Conservation (phyloP, 2,329 filamentous ascomycete species). For the Onygenales sp. region DNA sequence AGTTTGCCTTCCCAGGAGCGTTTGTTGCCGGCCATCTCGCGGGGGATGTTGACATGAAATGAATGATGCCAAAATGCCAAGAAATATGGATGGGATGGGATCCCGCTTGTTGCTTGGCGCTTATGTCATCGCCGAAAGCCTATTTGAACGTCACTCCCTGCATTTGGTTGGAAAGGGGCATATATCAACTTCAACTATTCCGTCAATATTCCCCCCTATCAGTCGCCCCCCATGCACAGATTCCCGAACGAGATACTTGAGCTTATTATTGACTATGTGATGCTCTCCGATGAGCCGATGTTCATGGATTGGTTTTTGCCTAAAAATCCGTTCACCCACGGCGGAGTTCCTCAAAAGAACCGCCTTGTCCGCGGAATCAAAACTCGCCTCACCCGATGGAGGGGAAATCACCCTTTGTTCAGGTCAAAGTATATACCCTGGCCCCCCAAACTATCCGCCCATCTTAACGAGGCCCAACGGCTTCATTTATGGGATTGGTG, state of each 20-base stretch:
- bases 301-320: not conserved
- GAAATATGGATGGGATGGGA: not conserved
- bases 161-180: not conserved
- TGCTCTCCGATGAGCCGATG: not conserved
- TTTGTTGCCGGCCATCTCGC: conserved; percentile 26
- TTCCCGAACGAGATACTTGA: not conserved
- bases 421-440: not conserved
- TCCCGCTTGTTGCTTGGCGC: not conserved
- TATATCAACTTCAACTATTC: not conserved
- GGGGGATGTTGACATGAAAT: not conserved
- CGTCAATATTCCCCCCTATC: too few relatives aligned
- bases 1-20: conserved; percentile 29
- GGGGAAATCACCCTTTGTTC: too few relatives aligned
- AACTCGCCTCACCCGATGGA: too few relatives aligned
- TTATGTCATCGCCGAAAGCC: not conserved
- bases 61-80: not conserved
- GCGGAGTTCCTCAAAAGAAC: too few relatives aligned
- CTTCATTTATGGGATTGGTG: not conserved
- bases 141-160: not conserved
- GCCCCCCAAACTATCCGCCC: not conserved
- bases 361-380: too few relatives aligned
- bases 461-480: not conserved
- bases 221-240: not conserved
- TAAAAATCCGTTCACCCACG: not conserved
- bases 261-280: not conserved